Conservation (phyloP, 2,329 filamentous ascomycete genomes). For the Penicillium paneum region DNA sequence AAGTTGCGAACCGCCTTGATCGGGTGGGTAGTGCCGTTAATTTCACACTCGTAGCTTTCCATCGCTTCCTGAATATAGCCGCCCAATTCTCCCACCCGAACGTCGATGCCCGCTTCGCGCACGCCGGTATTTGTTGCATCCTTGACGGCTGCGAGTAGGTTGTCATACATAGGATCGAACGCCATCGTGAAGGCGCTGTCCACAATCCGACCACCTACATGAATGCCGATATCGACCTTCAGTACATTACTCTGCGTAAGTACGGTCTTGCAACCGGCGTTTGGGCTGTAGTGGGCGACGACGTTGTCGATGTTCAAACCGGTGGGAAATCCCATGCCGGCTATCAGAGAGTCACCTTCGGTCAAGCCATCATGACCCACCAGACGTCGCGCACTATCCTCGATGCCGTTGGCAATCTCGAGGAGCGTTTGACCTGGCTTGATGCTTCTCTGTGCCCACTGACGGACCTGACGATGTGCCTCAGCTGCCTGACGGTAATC, state of each 20-base stretch:
- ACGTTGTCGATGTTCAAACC: constrained; percentile 54
- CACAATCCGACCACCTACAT: constrained; percentile 75
- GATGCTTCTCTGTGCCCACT: constrained; percentile 49
- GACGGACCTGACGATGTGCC: constrained; percentile 54
- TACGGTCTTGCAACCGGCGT: constrained; percentile 62
- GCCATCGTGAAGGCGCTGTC: constrained; percentile 77
- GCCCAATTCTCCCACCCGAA: constrained; percentile 54
- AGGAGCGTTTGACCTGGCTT: constrained; percentile 51
- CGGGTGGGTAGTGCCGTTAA: constrained; percentile 52
- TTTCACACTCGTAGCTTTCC: constrained; percentile 60
- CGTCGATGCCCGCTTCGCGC: constrained; percentile 53
- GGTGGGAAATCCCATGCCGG: constrained; percentile 56
- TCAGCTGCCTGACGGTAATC: constrained; percentile 58
- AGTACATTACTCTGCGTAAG: constrained; percentile 71
- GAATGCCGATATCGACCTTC: constrained; percentile 79
- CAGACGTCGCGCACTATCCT: constrained; percentile 53
- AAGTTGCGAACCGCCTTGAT: constrained; percentile 56
- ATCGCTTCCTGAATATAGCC: constrained; percentile 59
- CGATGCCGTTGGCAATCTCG: constrained; percentile 52
- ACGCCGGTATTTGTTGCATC: constrained; percentile 63
- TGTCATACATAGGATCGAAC: constrained; percentile 72
- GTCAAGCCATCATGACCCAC: constrained; percentile 52
- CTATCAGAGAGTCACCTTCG: constrained; percentile 49
- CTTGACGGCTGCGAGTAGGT: constrained; percentile 65
- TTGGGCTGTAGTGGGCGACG: constrained; percentile 57